Percentiles rank a stretch among this genome's conserved stretches.
These are phyloP conservation scores for Brasilioporus rufonigricans DNA, from an alignment of 768 basidiomycete genomes.

Conservation along the genomic window DNA sequence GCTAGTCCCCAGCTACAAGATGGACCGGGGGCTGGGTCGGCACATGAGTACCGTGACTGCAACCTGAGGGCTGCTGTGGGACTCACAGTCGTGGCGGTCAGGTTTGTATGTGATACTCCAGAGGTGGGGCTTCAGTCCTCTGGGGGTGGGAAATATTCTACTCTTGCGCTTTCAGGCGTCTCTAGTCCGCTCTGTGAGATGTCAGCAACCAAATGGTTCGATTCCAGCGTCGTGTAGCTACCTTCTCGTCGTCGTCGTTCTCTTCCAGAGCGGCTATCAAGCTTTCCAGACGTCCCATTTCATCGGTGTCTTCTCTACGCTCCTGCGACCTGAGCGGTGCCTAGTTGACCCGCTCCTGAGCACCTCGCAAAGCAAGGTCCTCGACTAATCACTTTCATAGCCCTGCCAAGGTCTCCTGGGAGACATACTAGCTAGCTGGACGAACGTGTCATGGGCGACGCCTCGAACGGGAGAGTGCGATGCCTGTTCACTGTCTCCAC, in stretches of 20 bases:
- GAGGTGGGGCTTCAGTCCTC: too few relatives aligned
- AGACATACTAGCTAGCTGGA: constrained; percentile 43
- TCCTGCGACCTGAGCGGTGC: constrained; percentile 43
- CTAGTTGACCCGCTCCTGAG: constrained; percentile 51
- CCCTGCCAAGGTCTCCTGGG: constrained; percentile 37
- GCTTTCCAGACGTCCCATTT: constrained; percentile 35
- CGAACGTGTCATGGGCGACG: not conserved
- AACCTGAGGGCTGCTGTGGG: too few relatives aligned
- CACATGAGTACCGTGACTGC: too few relatives aligned
- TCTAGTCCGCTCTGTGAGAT: constrained; percentile 13
- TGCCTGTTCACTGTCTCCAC: constrained; percentile 28
- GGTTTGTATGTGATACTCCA: too few relatives aligned
- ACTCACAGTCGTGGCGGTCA: too few relatives aligned
- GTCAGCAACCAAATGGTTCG: constrained; percentile 25
- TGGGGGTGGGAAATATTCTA: too few relatives aligned
- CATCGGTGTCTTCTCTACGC: constrained; percentile 37
- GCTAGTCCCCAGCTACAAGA: too few relatives aligned
- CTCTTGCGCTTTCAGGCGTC: not conserved
- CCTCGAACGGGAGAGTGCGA: not conserved
- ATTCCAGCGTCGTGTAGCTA: constrained; percentile 55
- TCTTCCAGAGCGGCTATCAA: constrained; percentile 55
- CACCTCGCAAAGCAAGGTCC: constrained; percentile 36
- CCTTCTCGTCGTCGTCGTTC: constrained; percentile 55
- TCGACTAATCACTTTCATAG: constrained; percentile 33
- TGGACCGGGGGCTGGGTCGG: too few relatives aligned